Percentiles rank a stretch among this genome's conserved stretches.
Conservation (phyloP, 805 yeast species). For the Cyberlindnera misumaiensis region DNA sequence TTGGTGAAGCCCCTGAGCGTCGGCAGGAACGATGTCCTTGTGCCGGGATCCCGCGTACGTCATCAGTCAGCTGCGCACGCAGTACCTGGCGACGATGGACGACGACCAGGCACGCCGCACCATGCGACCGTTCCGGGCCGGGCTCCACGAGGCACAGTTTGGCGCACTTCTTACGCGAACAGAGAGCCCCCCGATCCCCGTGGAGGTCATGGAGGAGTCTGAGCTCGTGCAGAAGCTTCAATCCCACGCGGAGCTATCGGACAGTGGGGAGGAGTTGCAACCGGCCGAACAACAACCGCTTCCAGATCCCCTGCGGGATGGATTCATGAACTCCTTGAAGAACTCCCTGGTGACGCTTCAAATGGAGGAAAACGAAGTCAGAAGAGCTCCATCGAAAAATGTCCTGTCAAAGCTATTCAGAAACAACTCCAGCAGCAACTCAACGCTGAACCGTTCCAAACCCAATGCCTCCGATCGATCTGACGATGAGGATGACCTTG, state of each 20-base stretch:
- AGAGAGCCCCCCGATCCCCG: constrained; percentile 26
- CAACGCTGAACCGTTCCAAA: constrained; percentile 5
- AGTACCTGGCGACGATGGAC: constrained; percentile 13
- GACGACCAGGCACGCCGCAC: constrained; percentile 21
- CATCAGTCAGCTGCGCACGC: constrained; percentile 18
- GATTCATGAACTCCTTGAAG: constrained; percentile 9
- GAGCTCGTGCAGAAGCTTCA: constrained; percentile 8
- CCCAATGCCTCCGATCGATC: neutral
- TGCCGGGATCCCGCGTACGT: constrained; percentile 7
- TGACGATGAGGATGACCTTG: constrained; percentile 7
- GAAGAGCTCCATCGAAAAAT: constrained; percentile 11
- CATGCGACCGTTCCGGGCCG: constrained; percentile 14
- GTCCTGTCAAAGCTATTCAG: constrained; percentile 21
- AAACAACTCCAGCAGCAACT: constrained; percentile 14
- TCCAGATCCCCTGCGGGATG: constrained; percentile 1
- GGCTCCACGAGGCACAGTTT: constrained; percentile 5
- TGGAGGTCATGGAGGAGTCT: constrained; percentile 20
- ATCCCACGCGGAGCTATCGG: constrained; percentile 4
- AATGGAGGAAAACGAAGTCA: constrained; percentile 1
- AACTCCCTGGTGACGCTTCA: constrained; percentile 11
- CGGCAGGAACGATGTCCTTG: constrained; percentile 14
- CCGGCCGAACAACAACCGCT: neutral
- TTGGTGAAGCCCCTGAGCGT: too few relatives aligned
- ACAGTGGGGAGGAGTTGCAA: constrained; percentile 10
- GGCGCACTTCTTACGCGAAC: constrained; percentile 11